phyloP scores from a whole-genome alignment of 345 rosid species.

The Citrus australasica region DNA sequence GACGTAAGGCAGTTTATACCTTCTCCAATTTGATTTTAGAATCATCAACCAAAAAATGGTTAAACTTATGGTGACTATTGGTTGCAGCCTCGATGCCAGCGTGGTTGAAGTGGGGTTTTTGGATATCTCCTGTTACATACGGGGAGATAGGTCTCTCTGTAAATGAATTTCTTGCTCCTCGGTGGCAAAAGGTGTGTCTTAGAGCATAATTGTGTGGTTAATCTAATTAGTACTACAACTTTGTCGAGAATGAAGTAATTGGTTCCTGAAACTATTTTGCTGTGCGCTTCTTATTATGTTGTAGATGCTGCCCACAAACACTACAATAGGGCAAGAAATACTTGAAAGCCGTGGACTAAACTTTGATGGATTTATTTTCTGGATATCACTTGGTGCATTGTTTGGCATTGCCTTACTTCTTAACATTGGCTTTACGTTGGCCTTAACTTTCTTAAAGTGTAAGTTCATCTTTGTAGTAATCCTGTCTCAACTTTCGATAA shows the following conservation, averaged over 20 bases:
- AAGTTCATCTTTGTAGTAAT: conserved; percentile 20
- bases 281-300: not conserved
- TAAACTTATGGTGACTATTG: not conserved
- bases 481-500: not conserved
- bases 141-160: conserved; percentile 57
- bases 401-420: conserved; percentile 52
- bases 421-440: conserved; percentile 61
- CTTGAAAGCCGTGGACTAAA: conserved; percentile 63
- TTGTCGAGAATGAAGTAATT: not conserved
- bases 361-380: conserved; percentile 44
- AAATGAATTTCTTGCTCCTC: conserved; percentile 71
- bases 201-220: not conserved
- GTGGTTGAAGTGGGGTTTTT: conserved; percentile 77
- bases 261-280: not conserved
- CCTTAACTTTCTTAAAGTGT: conserved; percentile 68
- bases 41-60: not conserved
- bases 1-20: not conserved
- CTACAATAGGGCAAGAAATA: conserved; percentile 48
- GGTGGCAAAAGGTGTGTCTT: conserved; percentile 57
- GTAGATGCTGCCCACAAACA: conserved; percentile 37
- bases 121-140: conserved; percentile 65
- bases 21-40: not conserved
- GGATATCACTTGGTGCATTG: conserved; percentile 68
- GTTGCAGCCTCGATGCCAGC: conserved; percentile 61
- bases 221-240: not conserved